Evolutionary conservation across 1,284 basidiomycete genomes (phyloP).

Genomic region (Trichosporon inkin): DNA sequence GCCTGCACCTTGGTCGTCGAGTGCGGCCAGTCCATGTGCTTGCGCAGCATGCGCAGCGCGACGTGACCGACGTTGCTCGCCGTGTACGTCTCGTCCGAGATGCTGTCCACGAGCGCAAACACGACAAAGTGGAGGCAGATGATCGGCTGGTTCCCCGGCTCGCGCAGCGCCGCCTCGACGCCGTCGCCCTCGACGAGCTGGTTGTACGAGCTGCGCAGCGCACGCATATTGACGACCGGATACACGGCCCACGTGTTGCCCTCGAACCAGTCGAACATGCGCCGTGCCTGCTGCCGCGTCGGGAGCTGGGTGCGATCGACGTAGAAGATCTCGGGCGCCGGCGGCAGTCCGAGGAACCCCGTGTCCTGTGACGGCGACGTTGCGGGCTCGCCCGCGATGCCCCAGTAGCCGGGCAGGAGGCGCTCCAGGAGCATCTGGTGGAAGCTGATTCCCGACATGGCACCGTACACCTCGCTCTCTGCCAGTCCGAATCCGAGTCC

Average conservation of each 20-base stretch:
- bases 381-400: background rate
- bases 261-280: constrained; percentile 18
- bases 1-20: constrained; percentile 23
- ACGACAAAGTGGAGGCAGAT: constrained; percentile 22
- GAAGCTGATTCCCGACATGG: constrained; percentile 23
- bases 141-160: constrained; percentile 15
- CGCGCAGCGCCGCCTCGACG: background rate
- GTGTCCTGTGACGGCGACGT: background rate
- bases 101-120: constrained; percentile 20
- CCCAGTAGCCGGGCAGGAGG: constrained; percentile 16
- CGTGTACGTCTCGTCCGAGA: constrained; percentile 12
- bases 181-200: constrained; percentile 2
- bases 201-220: constrained; percentile 9
- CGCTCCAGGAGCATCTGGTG: constrained; percentile 23
- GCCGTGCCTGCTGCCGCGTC: constrained; percentile 6
- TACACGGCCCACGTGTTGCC: constrained; percentile 18
- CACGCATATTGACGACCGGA: constrained; percentile 15
- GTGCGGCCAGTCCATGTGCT: constrained; percentile 25
- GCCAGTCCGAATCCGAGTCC: background rate
- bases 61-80: constrained; percentile 6
- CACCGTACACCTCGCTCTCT: constrained; percentile 22
- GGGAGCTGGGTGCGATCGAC: constrained; percentile 14
- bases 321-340: constrained; percentile 6
- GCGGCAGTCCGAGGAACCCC: constrained; percentile 10
- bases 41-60: constrained; percentile 18